These are phyloP conservation scores for Albizia julibrissin DNA, from an alignment of 306 rosid genomes.

Conservation along the genomic window DNA sequence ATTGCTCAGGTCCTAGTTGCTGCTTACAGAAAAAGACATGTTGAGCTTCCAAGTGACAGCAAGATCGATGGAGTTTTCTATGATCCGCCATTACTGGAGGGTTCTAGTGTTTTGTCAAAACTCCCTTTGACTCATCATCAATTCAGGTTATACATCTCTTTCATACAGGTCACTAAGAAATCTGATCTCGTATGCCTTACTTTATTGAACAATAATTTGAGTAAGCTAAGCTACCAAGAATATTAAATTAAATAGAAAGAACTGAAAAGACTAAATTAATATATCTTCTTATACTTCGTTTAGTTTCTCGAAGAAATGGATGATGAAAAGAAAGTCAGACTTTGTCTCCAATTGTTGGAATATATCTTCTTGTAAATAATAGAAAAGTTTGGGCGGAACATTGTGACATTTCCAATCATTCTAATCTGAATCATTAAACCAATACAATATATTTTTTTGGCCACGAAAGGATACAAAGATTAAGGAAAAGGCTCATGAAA, in stretches of 20 bases:
- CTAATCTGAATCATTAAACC: too few relatives aligned
- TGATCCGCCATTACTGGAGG: conserved; percentile 53
- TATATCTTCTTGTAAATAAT: too few relatives aligned
- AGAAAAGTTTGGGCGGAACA: too few relatives aligned
- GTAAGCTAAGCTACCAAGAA: not conserved
- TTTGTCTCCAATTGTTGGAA: not conserved
- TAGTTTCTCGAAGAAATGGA: not conserved
- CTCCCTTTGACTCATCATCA: conserved; percentile 54
- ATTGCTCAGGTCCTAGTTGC: conserved; percentile 58
- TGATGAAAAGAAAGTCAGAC: not conserved
- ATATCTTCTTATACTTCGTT: not conserved
- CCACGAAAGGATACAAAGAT: too few relatives aligned
- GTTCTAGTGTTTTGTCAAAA: conserved; percentile 37
- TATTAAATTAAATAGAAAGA: not conserved
- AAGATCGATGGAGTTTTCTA: conserved; percentile 31
- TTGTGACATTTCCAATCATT: too few relatives aligned
- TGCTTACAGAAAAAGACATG: conserved; percentile 60
- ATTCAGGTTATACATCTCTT: conserved; percentile 49
- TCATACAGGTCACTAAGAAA: not conserved
- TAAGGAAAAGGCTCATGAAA: too few relatives aligned
- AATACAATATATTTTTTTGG: too few relatives aligned
- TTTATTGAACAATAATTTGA: conserved; percentile 4
- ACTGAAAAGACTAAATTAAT: not conserved
- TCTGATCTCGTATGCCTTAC: not conserved
- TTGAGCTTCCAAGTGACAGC: conserved; percentile 36